Evolutionary conservation across 306 rosid species (phyloP).

Genomic region (Inga laurina): DNA sequence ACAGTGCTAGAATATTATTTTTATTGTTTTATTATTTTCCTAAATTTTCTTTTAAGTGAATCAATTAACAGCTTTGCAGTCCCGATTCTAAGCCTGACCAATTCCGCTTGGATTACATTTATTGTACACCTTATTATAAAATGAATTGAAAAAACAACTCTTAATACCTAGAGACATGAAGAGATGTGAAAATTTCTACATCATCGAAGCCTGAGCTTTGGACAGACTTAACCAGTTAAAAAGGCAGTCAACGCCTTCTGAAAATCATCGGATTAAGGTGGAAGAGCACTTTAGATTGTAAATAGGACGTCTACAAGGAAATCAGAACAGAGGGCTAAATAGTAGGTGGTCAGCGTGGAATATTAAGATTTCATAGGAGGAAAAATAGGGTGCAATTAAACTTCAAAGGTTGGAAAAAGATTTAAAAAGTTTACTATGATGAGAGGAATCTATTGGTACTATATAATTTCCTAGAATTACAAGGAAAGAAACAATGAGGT

Average conservation of each 20-base stretch:
- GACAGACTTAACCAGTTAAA: not conserved
- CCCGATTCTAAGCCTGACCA: not conserved
- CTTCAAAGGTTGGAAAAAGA: not conserved
- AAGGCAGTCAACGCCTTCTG: not conserved
- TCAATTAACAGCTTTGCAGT: not conserved
- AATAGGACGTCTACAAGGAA: not conserved
- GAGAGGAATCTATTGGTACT: not conserved
- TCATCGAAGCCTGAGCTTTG: not conserved
- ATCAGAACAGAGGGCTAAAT: not conserved
- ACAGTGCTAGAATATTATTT: not conserved
- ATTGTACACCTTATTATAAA: not conserved
- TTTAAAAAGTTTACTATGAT: not conserved
- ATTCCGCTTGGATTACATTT: not conserved
- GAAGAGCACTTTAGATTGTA: not conserved
- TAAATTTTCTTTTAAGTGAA: not conserved
- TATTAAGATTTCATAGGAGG: not conserved
- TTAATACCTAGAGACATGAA: too few relatives aligned
- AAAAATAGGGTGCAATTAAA: not conserved
- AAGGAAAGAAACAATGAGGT: not conserved
- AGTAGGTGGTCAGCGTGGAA: not conserved
- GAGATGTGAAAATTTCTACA: not conserved
- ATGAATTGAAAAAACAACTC: too few relatives aligned
- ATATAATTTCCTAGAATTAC: not conserved
- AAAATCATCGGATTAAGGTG: not conserved
- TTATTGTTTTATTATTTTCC: not conserved